A percentile compares a stretch with the other conserved stretches of the same genome.
phyloP scores from a whole-genome alignment of 768 basidiomycete genomes.

The Pleurotus tuoliensis region DNA sequence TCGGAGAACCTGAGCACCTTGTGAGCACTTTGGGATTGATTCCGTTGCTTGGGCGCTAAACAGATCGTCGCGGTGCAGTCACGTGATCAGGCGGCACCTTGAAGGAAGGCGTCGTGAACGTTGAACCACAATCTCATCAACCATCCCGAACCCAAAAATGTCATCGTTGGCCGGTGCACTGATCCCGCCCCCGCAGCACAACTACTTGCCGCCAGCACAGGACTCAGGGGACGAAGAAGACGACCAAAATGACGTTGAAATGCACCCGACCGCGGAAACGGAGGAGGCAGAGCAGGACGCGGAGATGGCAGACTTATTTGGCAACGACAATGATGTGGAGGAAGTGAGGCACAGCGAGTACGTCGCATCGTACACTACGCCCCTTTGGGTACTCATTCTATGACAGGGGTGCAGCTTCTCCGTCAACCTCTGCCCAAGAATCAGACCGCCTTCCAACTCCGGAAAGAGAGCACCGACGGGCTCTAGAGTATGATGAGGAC shows the following conservation, averaged over 20 bases:
- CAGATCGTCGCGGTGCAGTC: too few species aligned
- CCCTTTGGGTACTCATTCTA: constrained; percentile 2
- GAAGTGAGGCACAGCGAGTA: constrained; percentile 50
- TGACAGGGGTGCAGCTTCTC: constrained; percentile 32
- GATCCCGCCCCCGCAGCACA: constrained; percentile 22
- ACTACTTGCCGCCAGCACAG: not conserved
- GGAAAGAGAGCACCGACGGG: constrained; percentile 60
- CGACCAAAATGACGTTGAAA: constrained; percentile 36
- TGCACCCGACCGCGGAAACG: constrained; percentile 26
- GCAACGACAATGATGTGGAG: constrained; percentile 57
- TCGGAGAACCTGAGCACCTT: too few species aligned
- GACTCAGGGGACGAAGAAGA: not conserved
- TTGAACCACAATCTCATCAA: too few species aligned
- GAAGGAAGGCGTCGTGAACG: too few species aligned
- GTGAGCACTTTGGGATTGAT: too few species aligned
- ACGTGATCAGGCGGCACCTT: too few species aligned
- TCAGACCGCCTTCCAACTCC: constrained; percentile 64
- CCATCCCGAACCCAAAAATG: constrained; percentile 28
- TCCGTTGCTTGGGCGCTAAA: too few species aligned
- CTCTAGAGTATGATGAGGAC: constrained; percentile 80
- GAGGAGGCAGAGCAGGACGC: constrained; percentile 36
- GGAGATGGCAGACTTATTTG: constrained; percentile 78
- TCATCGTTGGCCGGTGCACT: constrained; percentile 60
- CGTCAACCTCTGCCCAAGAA: constrained; percentile 48
- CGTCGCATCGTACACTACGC: not conserved